Base-by-base conservation (phyloP, 257 asterid species). In the Buddleja alternifolia region DNA sequence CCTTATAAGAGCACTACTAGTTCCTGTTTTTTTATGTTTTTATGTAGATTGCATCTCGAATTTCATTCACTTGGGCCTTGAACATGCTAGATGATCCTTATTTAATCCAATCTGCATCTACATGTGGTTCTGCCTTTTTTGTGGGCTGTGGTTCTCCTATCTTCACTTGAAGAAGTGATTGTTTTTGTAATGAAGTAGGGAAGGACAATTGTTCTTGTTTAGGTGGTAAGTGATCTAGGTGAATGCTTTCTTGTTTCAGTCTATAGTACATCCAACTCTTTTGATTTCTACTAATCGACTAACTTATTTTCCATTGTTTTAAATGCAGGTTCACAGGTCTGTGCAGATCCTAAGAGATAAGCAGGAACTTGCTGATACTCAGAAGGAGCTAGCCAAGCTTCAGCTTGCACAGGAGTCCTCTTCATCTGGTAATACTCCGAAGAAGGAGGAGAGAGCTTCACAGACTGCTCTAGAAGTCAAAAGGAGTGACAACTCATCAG, bases 341-440 rank as follows among this genome's bases (percentile, higher is more conserved):
- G 93, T 93, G 67, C 97, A 90, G 81, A 85, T 89, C 76, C 84
- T 93, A 63, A 79, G 96, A 71, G 99, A 93, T 70, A 93, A 93
- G 79, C 97, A 93, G 78, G 99, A 93, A 78, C 97, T 93, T 69
- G 91, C 92, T 20, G 97, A 90, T 32, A 64, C 97, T 60, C 97
- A 90, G 71, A 90, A 87, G 80, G 99, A 93, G 77, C 90, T 88
- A 46, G 93, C 97, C 70, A 90, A 84, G 81, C 96, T 93, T 80
- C 93, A 93, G 80, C 88, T 90, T 51, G 86, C 78, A 7, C 92
- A 89, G 59, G 99, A 86, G 47, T 75, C 96, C 59, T 71, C 91
- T 48, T 69, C 84, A 20, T 66, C 81, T 68, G 75, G 63, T 72
- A 82, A 25, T 73, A 69, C 76, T 50, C 90, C 74, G 42, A 89